Percentiles rank a stretch among this genome's conserved stretches.
These are phyloP conservation scores for Exophiala spinifera DNA, from an alignment of 2,329 filamentous ascomycete genomes.

Conservation along the genomic window DNA sequence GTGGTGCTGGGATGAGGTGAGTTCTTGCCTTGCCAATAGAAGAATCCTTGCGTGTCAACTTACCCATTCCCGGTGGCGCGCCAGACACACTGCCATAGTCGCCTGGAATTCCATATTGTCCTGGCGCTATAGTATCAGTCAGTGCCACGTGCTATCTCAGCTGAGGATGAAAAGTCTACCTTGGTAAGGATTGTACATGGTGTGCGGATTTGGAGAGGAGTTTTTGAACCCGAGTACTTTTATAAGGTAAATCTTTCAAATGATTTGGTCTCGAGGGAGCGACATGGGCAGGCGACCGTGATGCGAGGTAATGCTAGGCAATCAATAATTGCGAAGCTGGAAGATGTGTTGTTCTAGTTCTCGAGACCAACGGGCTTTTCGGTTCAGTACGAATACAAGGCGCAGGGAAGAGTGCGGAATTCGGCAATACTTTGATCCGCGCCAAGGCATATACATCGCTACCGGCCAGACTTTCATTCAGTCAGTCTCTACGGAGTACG, in stretches of 20 bases:
- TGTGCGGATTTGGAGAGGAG: background rate
- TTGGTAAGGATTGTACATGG: slow-evolving; percentile 24
- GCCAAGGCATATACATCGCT: background rate
- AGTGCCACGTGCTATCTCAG: background rate
- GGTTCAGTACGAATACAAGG: background rate
- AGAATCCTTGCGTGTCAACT: slow-evolving; percentile 31
- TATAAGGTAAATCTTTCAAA: no score
- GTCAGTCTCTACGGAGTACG: no score
- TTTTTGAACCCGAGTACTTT: no score
- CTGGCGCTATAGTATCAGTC: slow-evolving; percentile 27
- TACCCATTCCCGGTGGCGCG: slow-evolving; percentile 80
- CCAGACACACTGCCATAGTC: slow-evolving; percentile 70
- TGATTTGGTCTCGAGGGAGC: no score
- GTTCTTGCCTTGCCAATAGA: slow-evolving; percentile 11
- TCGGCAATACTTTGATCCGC: background rate
- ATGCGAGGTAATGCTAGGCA: background rate
- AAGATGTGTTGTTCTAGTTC: no score
- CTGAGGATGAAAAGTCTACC: background rate
- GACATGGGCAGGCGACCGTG: background rate
- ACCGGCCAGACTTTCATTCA: background rate
- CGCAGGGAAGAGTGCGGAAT: background rate
- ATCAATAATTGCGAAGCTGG: background rate
- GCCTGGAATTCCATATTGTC: slow-evolving; percentile 70
- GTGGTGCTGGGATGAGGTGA: slow-evolving; percentile 55
- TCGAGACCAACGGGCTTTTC: background rate